Evolutionary conservation across 1,139 yeast species (phyloP), one percentile per base, ranked within the genome.

Genomic region (Geotrichum siamense): DNA sequence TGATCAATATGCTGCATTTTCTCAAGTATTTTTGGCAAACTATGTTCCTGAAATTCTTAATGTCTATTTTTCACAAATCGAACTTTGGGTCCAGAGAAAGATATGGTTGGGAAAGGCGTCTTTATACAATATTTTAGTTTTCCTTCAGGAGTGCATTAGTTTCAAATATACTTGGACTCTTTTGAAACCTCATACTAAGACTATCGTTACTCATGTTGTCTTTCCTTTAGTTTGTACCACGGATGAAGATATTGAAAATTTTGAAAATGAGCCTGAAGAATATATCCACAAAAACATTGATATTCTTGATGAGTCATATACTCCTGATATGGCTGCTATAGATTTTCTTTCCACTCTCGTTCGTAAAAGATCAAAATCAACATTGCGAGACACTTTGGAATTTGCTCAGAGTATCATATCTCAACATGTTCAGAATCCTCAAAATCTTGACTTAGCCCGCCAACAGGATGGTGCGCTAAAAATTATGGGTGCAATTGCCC

Each of bases 241-340:
- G 17, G 83, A 82, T 48, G 76, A 74, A 10, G 77, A 76, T 21
- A 67, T 87, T 49, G 94, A 85, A 51, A 65, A 77, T 28, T 89
- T 84, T 65, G 95, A 87, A 51, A 77, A 75, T 50, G 97, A 91
- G 58, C 97, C 97, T 5, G 83, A 78, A 47, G 96, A 89, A 61
- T 91, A 87, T 60, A 83, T 91, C 51, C 89, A 84, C 62, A 72
- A 82, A 53, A 77, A 79, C 48, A 72, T 86, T 57, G 94, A 86
- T 59, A 66, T 79, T 47, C 79, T 76, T 56, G 78, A 83, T 52
- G 94, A 84, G 52, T 72, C 76, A 30, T 74, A 76, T 39, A 80
- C 91, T 10, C 78, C 94, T 0, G 95, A 85, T 56, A 77, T 78
- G 34, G 95, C 95, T 0, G 81, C 96, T 1, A 75, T 82, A 41